Conservation (phyloP, 345 rosid genomes). For the Hirschfeldia incana region DNA sequence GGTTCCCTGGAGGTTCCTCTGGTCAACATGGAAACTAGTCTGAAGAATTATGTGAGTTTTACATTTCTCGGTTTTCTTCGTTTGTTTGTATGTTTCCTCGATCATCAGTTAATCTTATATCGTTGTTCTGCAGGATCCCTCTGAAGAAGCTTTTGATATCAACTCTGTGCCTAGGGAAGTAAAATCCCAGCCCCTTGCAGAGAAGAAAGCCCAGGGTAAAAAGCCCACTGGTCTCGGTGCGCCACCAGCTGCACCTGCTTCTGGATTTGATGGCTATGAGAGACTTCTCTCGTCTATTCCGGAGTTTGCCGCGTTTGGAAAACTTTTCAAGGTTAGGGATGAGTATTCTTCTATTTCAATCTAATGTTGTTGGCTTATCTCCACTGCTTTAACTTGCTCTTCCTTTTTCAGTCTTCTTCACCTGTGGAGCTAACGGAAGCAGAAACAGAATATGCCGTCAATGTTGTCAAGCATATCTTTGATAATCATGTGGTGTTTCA, state of each 20-base stretch:
- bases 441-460: constrained; percentile 94
- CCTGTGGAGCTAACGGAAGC: constrained; percentile 97
- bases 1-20: constrained; percentile 84
- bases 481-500: constrained; percentile 89
- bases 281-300: constrained; percentile 79
- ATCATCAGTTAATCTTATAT: constrained; percentile 22
- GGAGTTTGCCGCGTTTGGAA: constrained; percentile 78
- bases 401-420: constrained; percentile 63
- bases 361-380: constrained; percentile 1
- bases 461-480: constrained; percentile 89
- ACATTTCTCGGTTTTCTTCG: constrained; percentile 13
- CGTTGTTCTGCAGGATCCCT: constrained; percentile 62
- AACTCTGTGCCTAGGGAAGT: constrained; percentile 84
- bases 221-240: constrained; percentile 88
- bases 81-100: constrained; percentile 7
- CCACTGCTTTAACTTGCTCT: constrained; percentile 25
- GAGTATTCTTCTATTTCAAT: constrained; percentile 7
- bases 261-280: constrained; percentile 80
- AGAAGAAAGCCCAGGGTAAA: constrained; percentile 90
- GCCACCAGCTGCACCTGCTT: constrained; percentile 59
- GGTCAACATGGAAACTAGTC: constrained; percentile 83
- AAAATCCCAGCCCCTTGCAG: constrained; percentile 82
- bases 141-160: constrained; percentile 82
- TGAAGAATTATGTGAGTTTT: constrained; percentile 82
- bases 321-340: constrained; percentile 80